phyloP scores from a whole-genome alignment of 805 yeast genomes.

The Ogataea naganishii region DNA sequence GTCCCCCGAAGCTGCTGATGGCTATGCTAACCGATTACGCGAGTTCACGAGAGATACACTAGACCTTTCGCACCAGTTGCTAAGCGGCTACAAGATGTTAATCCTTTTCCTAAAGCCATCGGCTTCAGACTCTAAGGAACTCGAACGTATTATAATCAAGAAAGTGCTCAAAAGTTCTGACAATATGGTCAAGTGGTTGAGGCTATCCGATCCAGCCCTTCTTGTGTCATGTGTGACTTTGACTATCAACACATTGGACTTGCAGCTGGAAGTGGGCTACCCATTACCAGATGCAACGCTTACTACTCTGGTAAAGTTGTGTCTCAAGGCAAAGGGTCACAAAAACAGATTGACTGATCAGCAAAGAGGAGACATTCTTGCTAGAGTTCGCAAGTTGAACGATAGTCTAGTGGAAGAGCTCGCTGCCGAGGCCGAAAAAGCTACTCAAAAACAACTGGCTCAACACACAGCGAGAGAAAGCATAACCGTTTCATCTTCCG shows the following conservation, averaged over 20 bases:
- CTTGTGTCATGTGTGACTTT: constrained; percentile 65
- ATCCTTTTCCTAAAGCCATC: constrained; percentile 14
- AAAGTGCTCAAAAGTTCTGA: constrained; percentile 55
- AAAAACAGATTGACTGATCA: constrained; percentile 62
- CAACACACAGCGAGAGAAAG: background rate
- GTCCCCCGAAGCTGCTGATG: constrained; percentile 12
- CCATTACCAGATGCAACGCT: constrained; percentile 43
- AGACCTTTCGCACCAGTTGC: constrained; percentile 61
- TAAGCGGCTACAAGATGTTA: constrained; percentile 57
- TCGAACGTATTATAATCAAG: constrained; percentile 30
- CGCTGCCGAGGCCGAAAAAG: constrained; percentile 30
- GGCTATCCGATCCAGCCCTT: constrained; percentile 72
- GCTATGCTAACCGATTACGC: constrained; percentile 13
- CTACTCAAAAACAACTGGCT: no score
- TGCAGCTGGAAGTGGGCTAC: constrained; percentile 47
- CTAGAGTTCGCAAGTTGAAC: constrained; percentile 52
- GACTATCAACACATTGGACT: constrained; percentile 55
- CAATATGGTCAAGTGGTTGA: constrained; percentile 69
- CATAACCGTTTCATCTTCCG: constrained; percentile 1
- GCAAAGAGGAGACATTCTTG: constrained; percentile 56
- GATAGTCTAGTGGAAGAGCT: constrained; percentile 44
- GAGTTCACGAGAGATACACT: constrained; percentile 84
- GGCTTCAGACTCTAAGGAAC: constrained; percentile 6
- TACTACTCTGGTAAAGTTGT: constrained; percentile 50
- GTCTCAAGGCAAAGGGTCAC: constrained; percentile 54